These are phyloP conservation scores for Trichophyton benhamiae DNA, from an alignment of 2,329 filamentous ascomycete genomes.

Conservation along the genomic window DNA sequence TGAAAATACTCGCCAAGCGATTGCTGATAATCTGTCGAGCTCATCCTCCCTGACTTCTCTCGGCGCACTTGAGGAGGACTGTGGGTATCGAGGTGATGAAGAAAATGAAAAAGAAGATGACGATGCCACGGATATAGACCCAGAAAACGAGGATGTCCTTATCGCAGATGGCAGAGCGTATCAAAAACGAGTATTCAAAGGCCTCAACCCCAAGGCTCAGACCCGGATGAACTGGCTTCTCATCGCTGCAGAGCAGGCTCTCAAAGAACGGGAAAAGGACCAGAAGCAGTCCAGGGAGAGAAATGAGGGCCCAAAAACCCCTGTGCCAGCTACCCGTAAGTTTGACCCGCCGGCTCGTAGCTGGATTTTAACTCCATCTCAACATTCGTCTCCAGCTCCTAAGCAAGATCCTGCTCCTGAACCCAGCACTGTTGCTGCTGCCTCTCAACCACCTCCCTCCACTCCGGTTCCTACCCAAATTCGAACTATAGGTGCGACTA, in stretches of 20 bases:
- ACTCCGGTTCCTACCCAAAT: not conserved
- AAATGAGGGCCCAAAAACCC: not conserved
- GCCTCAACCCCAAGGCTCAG: not conserved
- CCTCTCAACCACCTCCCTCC: not conserved
- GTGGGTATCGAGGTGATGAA: slow-evolving; percentile 3
- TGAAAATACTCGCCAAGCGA: not conserved
- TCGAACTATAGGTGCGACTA: not conserved
- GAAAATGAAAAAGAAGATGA: not conserved
- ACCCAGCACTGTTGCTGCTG: too few relatives aligned
- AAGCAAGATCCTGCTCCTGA: not conserved
- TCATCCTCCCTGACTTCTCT: not conserved
- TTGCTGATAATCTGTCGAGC: not conserved
- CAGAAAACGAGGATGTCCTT: not conserved
- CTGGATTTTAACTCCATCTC: not conserved
- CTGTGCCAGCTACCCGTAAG: not conserved
- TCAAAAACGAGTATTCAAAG: slow-evolving; percentile 2
- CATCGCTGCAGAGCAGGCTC: slow-evolving; percentile 1
- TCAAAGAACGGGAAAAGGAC: not conserved
- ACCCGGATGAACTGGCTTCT: slow-evolving; percentile 8
- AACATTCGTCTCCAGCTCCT: not conserved
- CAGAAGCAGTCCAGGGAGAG: not conserved
- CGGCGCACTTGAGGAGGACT: not conserved
- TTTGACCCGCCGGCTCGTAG: not conserved
- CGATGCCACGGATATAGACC: not conserved
- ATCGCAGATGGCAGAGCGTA: not conserved